These are phyloP conservation scores for Hypoxylon subgilvum DNA, from an alignment of 495 filamentous ascomycete genomes.

Conservation along the genomic window DNA sequence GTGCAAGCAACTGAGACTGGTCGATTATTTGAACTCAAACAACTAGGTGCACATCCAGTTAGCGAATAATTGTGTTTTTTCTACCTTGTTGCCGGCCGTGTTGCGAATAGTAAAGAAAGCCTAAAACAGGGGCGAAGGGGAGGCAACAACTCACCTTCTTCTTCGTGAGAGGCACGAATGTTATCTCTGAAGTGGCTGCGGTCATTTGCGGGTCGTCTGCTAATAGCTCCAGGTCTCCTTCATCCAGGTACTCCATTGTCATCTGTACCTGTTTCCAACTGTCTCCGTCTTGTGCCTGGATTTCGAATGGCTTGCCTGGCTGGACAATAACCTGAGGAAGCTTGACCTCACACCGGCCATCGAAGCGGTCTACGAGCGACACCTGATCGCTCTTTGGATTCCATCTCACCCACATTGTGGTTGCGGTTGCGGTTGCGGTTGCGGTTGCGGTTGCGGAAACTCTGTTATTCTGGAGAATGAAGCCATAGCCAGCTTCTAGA, in stretches of 20 bases:
- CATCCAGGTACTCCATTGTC: constrained; percentile 16
- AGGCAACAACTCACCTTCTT: neutral
- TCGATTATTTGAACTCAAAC: constrained; percentile 8
- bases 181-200: constrained; percentile 23
- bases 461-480: neutral
- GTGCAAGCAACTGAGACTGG: too few species aligned
- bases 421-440: neutral
- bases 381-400: constrained; percentile 12
- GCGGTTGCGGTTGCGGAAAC: neutral
- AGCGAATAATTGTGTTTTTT: neutral
- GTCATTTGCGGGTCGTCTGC: neutral
- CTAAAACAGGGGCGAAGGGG: neutral
- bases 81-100: too few species aligned
- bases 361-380: constrained; percentile 3
- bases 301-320: constrained; percentile 18
- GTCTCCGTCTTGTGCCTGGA: constrained; percentile 1
- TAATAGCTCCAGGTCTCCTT: constrained; percentile 10
- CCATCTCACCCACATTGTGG: constrained; percentile 16
- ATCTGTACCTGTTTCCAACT: constrained; percentile 14
- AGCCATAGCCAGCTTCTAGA: constrained; percentile 10
- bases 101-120: neutral
- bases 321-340: constrained; percentile 4
- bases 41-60: neutral
- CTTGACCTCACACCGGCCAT: constrained; percentile 24
- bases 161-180: constrained; percentile 7